These are phyloP conservation scores for Mycosphaerella arachidis DNA, from an alignment of 2,329 filamentous ascomycete genomes.

Conservation along the genomic window DNA sequence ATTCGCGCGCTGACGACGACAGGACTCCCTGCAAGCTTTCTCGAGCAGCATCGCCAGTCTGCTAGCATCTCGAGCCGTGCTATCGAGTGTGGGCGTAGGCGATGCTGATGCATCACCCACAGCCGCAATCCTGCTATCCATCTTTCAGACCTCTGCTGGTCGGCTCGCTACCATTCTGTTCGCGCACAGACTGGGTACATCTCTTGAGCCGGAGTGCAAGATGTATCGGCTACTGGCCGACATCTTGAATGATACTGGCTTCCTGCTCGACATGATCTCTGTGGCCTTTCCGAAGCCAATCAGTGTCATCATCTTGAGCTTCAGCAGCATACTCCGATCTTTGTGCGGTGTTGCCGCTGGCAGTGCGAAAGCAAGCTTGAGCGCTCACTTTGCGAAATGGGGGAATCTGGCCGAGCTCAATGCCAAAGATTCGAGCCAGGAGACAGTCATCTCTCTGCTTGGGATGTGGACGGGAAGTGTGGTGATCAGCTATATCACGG, in stretches of 20 bases:
- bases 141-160: constrained; percentile 76
- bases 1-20: constrained; percentile 8
- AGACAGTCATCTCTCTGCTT: constrained; percentile 83
- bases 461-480: constrained; percentile 83
- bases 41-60: constrained; percentile 76
- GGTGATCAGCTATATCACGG: constrained; percentile 71
- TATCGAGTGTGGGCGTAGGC: constrained; percentile 75
- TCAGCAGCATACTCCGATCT: constrained; percentile 58
- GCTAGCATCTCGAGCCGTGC: constrained; percentile 74
- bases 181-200: constrained; percentile 73
- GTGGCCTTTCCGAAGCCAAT: constrained; percentile 62
- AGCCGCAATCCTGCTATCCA: constrained; percentile 73
- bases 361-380: constrained; percentile 84
- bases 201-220: constrained; percentile 87
- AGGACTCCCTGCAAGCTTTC: constrained; percentile 79
- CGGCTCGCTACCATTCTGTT: constrained; percentile 82
- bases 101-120: constrained; percentile 75
- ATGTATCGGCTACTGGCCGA: constrained; percentile 82
- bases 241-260: constrained; percentile 79
- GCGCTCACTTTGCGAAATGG: constrained; percentile 81
- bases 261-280: constrained; percentile 79
- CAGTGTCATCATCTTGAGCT: constrained; percentile 55
- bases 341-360: constrained; percentile 88
- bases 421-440: constrained; percentile 90
- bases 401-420: constrained; percentile 91